Evolutionary conservation across 331 rosid genomes (phyloP), one percentile per base, ranked within the genome.

Genomic region (Malus hybrid): DNA sequence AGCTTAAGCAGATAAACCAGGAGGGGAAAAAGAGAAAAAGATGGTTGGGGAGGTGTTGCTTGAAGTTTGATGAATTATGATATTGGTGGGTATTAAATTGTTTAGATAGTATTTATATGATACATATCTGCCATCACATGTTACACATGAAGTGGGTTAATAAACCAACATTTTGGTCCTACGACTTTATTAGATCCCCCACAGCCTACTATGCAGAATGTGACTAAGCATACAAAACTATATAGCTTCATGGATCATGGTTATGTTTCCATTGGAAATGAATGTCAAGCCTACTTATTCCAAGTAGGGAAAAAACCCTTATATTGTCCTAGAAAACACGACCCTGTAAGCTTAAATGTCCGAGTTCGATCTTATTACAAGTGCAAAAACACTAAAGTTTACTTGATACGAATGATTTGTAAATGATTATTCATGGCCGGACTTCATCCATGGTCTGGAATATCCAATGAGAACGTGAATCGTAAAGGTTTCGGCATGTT

Each of bases 1-100:
- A 79, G 84, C 83, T 53, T n/a, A 63, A 63, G 62, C 60, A 52
- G 58, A 50, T 53, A 61, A 33, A 46, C 52, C 68, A 14, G 18
- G 44, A 70, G 55, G 71, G 69, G 55, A 34, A 81, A 20, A 60
- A 66, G 50, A 63, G 65, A 29, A 55, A 26, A 6, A 33, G 22
- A 71, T 33, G 64, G 7, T 70, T 44, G 50, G 74, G 52, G 34
- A 42, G 36, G 11, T 16, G 74, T 33, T 61, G 14, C 42, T 56
- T 55, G 7, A 55, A 55, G 53, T 11, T 33, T 34, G 52, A 33
- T 34, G 53, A 71, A 56, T 39, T 22, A 2, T 4, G 5, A 36
- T 33, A 39, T 19, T 3, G 26, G 73, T 28, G 9, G 64, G 50
- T 44, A 44, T 48, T 10, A 29, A 60, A 53, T 53, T 20, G 30